Base-by-base conservation (phyloP, 2,329 filamentous ascomycete species). In the Dactylellina haptotyla region DNA sequence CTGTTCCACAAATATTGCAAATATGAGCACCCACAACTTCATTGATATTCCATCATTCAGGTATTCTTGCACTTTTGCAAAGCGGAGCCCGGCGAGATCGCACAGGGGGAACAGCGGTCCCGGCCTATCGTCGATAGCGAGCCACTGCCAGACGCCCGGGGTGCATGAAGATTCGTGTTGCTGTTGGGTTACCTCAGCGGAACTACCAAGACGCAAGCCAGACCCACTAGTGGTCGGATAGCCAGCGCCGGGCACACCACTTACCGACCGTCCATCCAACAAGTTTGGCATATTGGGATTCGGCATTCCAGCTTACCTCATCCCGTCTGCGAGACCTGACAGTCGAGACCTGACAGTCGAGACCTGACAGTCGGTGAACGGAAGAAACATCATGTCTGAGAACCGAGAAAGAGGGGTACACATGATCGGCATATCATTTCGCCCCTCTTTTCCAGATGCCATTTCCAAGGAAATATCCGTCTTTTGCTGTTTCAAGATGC, bases 221-320 rank as follows among this genome's bases (percentile, higher is more conserved):
- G 32, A 34, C 14, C 32, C 32, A 14, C 32, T 14, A 34, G 32
- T 34, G 32, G 14, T 34, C 6, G 14, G 14, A 34, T 14, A 6
- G 32, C 32, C 32, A 34, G 6, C 6, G 6, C 6, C 32, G 32
- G 32, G 32, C 54, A 37, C 54, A 43, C 50, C 43, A 45, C 45
- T 39, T 25, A 18, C 23, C 51, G 16, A 20, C 26, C 48, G 32
- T 18, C n/a, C 14, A 32, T 59, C 58, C 50, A 34, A 61, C 54
- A 48, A 18, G 34, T 26, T 30, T 37, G 4, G 30, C 12, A 37
- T 43, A 20, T 32, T 18, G 23, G 14, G 43, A 23, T 2, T 32
- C 30, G 23, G 12, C 37, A 67, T 67, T 56, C 45, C 32, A 67
- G 56, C 64, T 69, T 62, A 69, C 64, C 64, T 69, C 64, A 69